These are phyloP conservation scores for Botrytis squamosa DNA, from an alignment of 2,329 filamentous ascomycete species.

Conservation along the genomic window DNA sequence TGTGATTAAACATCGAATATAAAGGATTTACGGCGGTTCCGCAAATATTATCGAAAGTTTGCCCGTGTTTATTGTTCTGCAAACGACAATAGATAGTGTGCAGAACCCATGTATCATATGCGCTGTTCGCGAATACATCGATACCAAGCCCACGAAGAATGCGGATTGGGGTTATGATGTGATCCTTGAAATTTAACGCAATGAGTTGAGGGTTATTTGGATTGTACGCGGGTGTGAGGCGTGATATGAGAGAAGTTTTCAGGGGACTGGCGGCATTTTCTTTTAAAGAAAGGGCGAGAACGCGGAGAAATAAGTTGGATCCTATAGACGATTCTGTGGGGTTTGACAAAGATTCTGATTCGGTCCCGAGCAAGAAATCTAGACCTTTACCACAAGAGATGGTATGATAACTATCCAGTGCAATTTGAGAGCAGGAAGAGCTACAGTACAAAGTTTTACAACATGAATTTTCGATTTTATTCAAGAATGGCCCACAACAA, in stretches of 20 bases:
- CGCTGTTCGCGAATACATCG: constrained; percentile 34
- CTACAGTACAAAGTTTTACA: constrained; percentile 37
- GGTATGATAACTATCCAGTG: constrained; percentile 34
- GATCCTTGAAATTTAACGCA: constrained; percentile 37
- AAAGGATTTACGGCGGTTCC: constrained; percentile 37
- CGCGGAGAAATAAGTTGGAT: constrained; percentile 36
- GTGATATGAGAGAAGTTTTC: constrained; percentile 34
- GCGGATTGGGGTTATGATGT: constrained; percentile 34
- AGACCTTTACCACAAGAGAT: constrained; percentile 38
- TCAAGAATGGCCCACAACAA: constrained; percentile 32
- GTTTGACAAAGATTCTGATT: constrained; percentile 24
- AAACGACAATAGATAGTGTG: constrained; percentile 39
- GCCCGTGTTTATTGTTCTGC: constrained; percentile 40
- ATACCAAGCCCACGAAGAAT: constrained; percentile 37
- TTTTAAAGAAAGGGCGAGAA: constrained; percentile 36
- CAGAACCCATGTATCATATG: constrained; percentile 38
- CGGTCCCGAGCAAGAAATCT: constrained; percentile 31
- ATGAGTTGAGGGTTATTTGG: constrained; percentile 33
- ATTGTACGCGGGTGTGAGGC: constrained; percentile 37
- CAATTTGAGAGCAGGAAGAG: constrained; percentile 32
- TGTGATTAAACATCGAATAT: constrained; percentile 40
- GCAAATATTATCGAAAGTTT: constrained; percentile 30
- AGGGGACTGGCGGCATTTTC: constrained; percentile 33
- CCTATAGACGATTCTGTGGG: constrained; percentile 33
- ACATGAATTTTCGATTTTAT: constrained; percentile 27